phyloP scores from a whole-genome alignment of 257 asterid species.

The Plectranthus barbatus region DNA sequence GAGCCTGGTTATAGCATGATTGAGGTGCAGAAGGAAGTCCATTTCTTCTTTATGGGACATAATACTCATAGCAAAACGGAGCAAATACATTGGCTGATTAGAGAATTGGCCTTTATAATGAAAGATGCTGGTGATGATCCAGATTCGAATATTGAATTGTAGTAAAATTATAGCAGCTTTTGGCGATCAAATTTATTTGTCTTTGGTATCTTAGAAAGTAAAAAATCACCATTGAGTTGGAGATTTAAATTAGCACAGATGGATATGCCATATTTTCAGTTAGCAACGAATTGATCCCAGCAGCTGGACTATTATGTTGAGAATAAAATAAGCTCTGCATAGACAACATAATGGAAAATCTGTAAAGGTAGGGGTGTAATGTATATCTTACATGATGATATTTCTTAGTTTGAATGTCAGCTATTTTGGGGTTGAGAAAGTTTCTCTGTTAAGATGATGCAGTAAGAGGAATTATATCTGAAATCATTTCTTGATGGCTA shows the following conservation, averaged over 20 bases:
- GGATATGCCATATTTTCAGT: neutral
- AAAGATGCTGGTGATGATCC: slow-evolving; percentile 43
- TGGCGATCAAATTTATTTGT: neutral
- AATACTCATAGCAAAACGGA: slow-evolving; percentile 61
- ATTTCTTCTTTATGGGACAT: slow-evolving; percentile 82
- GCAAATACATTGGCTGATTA: slow-evolving; percentile 40
- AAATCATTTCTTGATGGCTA: neutral
- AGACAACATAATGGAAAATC: neutral
- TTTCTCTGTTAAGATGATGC: neutral
- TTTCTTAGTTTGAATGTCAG: neutral
- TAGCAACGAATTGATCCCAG: neutral
- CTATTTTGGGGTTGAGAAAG: neutral
- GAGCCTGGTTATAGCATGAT: slow-evolving; percentile 95
- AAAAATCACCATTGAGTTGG: neutral
- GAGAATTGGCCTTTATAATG: slow-evolving; percentile 39
- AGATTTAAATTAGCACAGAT: neutral
- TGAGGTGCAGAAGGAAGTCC: slow-evolving; percentile 64
- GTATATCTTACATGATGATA: neutral
- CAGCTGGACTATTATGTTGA: neutral
- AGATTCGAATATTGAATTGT: slow-evolving; percentile 33
- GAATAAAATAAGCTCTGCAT: neutral
- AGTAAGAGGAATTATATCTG: neutral
- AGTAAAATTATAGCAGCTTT: slow-evolving; percentile 10
- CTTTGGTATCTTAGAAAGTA: neutral
- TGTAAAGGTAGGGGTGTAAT: neutral